Conservation (phyloP, 306 rosid species). For the Vicia sativa region DNA sequence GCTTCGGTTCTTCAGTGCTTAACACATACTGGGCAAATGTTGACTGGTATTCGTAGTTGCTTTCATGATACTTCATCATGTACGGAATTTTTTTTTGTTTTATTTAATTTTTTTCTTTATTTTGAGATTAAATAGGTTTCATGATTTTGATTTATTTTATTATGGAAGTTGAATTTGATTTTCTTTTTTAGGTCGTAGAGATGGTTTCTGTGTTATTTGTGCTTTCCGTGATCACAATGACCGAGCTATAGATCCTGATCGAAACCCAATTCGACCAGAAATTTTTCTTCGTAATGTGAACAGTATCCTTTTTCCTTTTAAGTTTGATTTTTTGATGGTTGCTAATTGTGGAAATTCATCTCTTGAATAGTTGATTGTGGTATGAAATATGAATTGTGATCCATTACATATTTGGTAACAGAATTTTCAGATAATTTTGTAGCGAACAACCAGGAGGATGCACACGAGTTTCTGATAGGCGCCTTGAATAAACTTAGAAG, state of each 20-base stretch:
- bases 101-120: neutral
- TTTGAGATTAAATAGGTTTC: neutral
- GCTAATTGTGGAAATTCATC: neutral
- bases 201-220: conserved; percentile 64
- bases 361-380: neutral
- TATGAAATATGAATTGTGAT: conserved; percentile 13
- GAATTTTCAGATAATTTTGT: conserved; percentile 60
- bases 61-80: conserved; percentile 33
- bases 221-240: conserved; percentile 51
- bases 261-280: conserved; percentile 44
- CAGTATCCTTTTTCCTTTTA: conserved; percentile 60
- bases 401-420: conserved; percentile 51
- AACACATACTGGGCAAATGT: conserved; percentile 62
- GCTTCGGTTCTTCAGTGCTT: conserved; percentile 70
- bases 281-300: conserved; percentile 54
- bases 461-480: conserved; percentile 76
- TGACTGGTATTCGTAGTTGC: conserved; percentile 54
- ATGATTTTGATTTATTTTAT: neutral
- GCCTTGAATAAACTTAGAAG: conserved; percentile 58
- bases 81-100: neutral
- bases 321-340: neutral
- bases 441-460: conserved; percentile 70
- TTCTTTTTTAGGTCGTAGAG: conserved; percentile 46
- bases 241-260: conserved; percentile 43
- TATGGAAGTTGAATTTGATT: neutral